A percentile compares a stretch with the other conserved stretches of the same genome.
Evolutionary conservation across 495 filamentous ascomycete genomes (phyloP).

Genomic region (Penicillium chermesinum): DNA sequence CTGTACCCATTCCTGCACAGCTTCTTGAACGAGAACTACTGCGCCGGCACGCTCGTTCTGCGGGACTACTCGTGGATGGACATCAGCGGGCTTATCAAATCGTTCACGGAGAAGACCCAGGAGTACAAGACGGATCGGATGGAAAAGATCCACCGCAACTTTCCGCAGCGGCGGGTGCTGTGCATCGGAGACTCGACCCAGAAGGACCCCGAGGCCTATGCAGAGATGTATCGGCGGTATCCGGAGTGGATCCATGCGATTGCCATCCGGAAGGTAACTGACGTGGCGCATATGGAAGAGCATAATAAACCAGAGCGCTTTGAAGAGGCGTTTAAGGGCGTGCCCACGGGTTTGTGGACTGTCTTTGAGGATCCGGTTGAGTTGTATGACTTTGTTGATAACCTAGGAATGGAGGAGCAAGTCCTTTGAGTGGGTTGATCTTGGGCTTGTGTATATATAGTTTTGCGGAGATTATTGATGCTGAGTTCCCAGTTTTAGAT

Average conservation of each 20-base stretch:
- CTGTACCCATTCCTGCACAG: constrained; percentile 80
- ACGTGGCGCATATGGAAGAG: constrained; percentile 64
- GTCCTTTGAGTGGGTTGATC: constrained; percentile 7
- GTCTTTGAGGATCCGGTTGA: constrained; percentile 74
- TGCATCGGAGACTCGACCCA: constrained; percentile 90
- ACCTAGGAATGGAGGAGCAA: constrained; percentile 30
- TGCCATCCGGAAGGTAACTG: constrained; percentile 75
- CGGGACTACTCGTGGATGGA: constrained; percentile 88
- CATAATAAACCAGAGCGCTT: constrained; percentile 74
- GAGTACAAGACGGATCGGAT: constrained; percentile 84
- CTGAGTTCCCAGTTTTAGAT: too few relatives aligned
- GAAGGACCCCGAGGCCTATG: constrained; percentile 86
- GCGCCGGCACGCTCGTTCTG: constrained; percentile 72
- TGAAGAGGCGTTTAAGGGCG: constrained; percentile 71
- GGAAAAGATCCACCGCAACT: constrained; percentile 65
- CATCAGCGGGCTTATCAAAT: constrained; percentile 67
- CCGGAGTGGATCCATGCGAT: constrained; percentile 74
- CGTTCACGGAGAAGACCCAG: constrained; percentile 74
- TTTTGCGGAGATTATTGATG: too few relatives aligned
- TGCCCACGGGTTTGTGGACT: constrained; percentile 68
- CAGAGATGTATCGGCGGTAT: constrained; percentile 58
- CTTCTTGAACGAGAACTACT: constrained; percentile 65
- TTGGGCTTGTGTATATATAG: not conserved
- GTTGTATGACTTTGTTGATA: constrained; percentile 45
- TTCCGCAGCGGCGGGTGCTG: constrained; percentile 74